phyloP scores from a whole-genome alignment of 148 eudicot species.

The Amaranthus hypochondriacus region DNA sequence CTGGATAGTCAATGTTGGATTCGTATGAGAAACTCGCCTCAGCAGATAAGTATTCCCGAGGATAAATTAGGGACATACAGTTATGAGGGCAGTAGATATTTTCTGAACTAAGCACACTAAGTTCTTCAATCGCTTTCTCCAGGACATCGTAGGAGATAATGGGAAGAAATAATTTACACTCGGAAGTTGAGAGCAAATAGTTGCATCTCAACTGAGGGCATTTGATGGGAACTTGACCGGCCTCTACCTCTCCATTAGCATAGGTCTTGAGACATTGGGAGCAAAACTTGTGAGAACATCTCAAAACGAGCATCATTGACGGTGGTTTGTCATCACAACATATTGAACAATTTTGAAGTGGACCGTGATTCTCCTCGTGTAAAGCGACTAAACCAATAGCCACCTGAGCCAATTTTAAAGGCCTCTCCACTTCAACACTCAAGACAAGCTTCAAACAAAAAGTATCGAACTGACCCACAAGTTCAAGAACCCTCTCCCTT shows the following conservation, averaged over 20 bases:
- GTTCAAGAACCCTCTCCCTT: conserved; percentile 54
- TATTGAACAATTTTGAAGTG: conserved; percentile 50
- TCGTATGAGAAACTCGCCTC: conserved; percentile 49
- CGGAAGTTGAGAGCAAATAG: conserved; percentile 44
- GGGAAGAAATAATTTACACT: conserved; percentile 65
- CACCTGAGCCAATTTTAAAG: conserved; percentile 55
- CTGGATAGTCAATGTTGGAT: conserved; percentile 61
- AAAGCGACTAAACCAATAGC: conserved; percentile 58
- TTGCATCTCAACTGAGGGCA: conserved; percentile 67
- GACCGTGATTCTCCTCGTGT: conserved; percentile 27
- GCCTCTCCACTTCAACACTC: conserved; percentile 37
- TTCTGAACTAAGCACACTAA: conserved; percentile 36
- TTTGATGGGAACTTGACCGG: conserved; percentile 53
- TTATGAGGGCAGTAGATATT: conserved; percentile 61
- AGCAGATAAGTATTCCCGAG: conserved; percentile 46
- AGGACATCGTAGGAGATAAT: conserved; percentile 46
- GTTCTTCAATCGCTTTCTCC: conserved; percentile 49
- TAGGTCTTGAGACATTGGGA: conserved; percentile 70
- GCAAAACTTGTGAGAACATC: conserved; percentile 74
- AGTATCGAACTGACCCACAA: conserved; percentile 38
- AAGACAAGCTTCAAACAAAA: conserved; percentile 52
- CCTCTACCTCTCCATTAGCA: conserved; percentile 57
- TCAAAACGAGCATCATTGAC: conserved; percentile 47
- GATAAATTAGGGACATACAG: conserved; percentile 63
- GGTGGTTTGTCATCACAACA: conserved; percentile 66